Base-by-base conservation (phyloP, 345 rosid species). In the Aethionema arabicum region DNA sequence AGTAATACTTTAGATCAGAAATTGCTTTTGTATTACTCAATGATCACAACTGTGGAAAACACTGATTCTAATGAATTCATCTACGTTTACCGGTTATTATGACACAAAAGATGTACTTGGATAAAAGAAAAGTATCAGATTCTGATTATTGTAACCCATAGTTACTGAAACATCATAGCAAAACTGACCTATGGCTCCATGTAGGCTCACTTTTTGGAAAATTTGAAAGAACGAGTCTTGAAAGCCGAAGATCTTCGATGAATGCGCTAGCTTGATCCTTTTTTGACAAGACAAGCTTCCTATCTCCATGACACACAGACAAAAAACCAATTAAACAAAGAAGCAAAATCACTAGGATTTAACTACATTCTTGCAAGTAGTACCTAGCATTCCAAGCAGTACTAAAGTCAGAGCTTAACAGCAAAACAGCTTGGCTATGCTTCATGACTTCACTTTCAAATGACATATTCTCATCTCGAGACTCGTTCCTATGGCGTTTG, bases 381-480 rank as follows among this genome's bases (percentile, higher is more conserved):
- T 65, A 90, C 99, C 99, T 86, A 32, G 86, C 79, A 71, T 86
- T 95, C 96, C 99, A 95, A 7, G 97, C 97, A 49, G 95, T 88
- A 37, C 74, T 83, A 30, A 80, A 90, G 74, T 95, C 99, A 60
- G 83, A 79, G 76, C 96, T 90, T 33, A 95, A 74, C 79, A 88
- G 66, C 72, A 95, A 54, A 69, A 88, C 49, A 6, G 89, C 81
- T 74, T 64, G 82, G 75, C 97, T 84, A 67, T 86, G 96, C 77
- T 73, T 83, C 95, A 85, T 77, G 50, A 85, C 80, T 50, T 78
- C 77, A 36, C 46, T 55, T 65, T 71, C 95, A 49, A 39, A 30
- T 29, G 42, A 35, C 39, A 37, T 36, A 11, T n/a, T 57, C 29
- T 49, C 64, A 40, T 59, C 63, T 30, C 33, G 66, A 4, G 60